phyloP scores from a whole-genome alignment of 257 asterid genomes.

The Nicotiana paniculata region DNA sequence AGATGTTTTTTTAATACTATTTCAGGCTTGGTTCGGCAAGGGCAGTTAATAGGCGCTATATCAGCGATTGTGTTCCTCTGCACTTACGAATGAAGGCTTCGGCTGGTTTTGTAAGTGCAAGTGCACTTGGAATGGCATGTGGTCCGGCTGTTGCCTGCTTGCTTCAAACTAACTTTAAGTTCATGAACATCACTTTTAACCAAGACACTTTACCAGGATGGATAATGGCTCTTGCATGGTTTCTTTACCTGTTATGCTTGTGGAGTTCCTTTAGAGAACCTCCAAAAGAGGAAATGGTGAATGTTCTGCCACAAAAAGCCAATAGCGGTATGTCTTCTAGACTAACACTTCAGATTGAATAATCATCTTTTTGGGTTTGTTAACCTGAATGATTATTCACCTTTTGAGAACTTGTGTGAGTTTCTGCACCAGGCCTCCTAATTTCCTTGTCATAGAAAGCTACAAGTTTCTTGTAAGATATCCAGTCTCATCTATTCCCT shows the following conservation, averaged over 20 bases:
- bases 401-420: background rate
- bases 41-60: conserved; percentile 91
- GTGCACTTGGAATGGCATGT: conserved; percentile 99
- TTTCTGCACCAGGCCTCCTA: background rate
- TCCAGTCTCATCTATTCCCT: background rate
- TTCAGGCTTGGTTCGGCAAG: conserved; percentile 96
- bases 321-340: conserved; percentile 36
- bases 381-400: background rate
- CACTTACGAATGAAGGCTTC: conserved; percentile 93
- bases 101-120: conserved; percentile 96
- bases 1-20: conserved; percentile 6
- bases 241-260: conserved; percentile 64
- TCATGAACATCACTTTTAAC: conserved; percentile 64
- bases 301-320: conserved; percentile 29
- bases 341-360: background rate
- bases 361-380: background rate
- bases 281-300: conserved; percentile 34
- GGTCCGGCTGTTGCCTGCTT: conserved; percentile 96
- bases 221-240: conserved; percentile 90
- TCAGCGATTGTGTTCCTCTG: conserved; percentile 94
- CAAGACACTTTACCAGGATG: conserved; percentile 92
- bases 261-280: conserved; percentile 85
- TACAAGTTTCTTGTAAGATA: background rate
- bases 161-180: conserved; percentile 67
- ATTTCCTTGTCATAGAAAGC: no score